A percentile compares a stretch with the other conserved stretches of the same genome.
These are phyloP conservation scores for Phoenix roebelenii DNA, from an alignment of 176 grass and related monocot species.

Conservation along the genomic window DNA sequence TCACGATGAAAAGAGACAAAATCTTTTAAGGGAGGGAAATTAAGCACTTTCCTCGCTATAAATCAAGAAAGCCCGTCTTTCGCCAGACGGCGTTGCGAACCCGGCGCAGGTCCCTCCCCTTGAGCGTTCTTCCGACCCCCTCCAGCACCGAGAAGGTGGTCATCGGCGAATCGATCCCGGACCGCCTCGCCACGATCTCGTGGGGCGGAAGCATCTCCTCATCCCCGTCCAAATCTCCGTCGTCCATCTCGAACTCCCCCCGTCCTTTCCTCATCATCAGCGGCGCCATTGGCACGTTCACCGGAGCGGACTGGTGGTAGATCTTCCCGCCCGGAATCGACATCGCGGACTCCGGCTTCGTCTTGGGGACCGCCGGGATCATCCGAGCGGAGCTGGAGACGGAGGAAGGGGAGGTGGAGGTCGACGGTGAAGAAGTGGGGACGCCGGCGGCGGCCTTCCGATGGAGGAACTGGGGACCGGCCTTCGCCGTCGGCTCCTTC, in stretches of 20 bases:
- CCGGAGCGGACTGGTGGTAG: slow-evolving; percentile 5
- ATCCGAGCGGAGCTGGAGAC: background rate
- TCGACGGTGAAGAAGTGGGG: background rate
- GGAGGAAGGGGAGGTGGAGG: slow-evolving; percentile 1
- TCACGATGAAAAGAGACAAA: background rate
- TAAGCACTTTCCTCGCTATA: slow-evolving; percentile 3
- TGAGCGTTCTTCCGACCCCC: slow-evolving; percentile 69
- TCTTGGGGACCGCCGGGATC: slow-evolving; percentile 6
- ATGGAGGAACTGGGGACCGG: background rate
- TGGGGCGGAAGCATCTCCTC: slow-evolving; percentile 78
- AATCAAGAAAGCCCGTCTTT: slow-evolving; percentile 87
- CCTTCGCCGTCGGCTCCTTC: background rate
- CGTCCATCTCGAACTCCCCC: slow-evolving; percentile 10
- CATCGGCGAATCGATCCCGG: slow-evolving; percentile 46
- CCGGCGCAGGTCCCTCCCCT: slow-evolving; percentile 79
- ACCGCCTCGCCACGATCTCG: slow-evolving; percentile 50
- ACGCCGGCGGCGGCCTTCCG: background rate
- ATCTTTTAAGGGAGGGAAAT: background rate
- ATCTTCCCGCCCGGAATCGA: slow-evolving; percentile 13
- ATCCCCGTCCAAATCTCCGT: slow-evolving; percentile 29
- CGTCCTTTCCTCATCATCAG: background rate
- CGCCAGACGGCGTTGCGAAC: slow-evolving; percentile 78
- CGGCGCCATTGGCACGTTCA: background rate
- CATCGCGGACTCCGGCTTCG: background rate
- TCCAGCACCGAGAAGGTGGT: slow-evolving; percentile 77